Evolutionary conservation across 75 land plant genomes (phyloP).

Genomic region (Picea sitchensis): DNA sequence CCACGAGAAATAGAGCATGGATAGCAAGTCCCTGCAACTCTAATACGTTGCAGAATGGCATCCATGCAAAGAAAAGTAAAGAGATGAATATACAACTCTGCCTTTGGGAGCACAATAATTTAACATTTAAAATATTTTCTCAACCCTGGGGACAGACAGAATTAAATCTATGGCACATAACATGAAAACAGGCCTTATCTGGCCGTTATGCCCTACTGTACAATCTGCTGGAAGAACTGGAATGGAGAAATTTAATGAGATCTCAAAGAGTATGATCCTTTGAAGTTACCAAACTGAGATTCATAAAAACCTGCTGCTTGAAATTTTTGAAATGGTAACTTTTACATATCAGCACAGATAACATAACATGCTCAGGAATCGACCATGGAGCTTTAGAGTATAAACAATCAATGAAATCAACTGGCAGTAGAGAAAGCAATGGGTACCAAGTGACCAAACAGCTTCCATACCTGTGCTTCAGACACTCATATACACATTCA

Average conservation of each 20-base stretch:
- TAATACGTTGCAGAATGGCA: background rate
- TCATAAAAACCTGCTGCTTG: background rate
- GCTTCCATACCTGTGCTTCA: background rate
- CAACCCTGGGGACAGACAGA: background rate
- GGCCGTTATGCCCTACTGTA: background rate
- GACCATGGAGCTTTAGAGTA: background rate
- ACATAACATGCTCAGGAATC: background rate
- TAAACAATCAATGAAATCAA: constrained; percentile 2
- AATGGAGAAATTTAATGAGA: background rate
- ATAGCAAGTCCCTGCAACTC: background rate
- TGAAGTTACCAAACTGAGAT: background rate
- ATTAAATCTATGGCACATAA: background rate
- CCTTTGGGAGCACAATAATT: background rate
- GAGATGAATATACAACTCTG: background rate
- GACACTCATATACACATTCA: background rate
- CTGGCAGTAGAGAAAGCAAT: background rate
- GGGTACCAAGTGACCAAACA: background rate
- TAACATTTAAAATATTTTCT: background rate
- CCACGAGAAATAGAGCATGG: too few relatives aligned
- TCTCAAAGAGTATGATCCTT: background rate
- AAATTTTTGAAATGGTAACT: background rate
- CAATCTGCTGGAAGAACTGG: background rate
- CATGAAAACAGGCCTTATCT: background rate
- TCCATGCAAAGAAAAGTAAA: background rate
- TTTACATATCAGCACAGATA: background rate